Base-by-base conservation (phyloP, 306 rosid species). In the Castanopsis chinensis region DNA sequence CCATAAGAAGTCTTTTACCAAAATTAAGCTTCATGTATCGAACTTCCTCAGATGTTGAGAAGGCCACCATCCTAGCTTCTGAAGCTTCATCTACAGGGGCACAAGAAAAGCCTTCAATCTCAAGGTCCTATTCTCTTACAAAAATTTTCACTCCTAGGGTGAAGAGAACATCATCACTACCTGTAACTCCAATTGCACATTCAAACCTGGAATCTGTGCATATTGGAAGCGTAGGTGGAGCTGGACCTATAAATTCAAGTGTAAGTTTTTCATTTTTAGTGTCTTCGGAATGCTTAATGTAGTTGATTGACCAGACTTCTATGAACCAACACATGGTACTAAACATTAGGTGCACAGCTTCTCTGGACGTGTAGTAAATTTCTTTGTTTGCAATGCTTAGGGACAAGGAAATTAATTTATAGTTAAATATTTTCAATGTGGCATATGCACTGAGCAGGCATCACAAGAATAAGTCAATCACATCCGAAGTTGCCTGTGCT, bases 111-210 rank as follows among this genome's bases (percentile, higher is more conserved):
- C 71, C 88, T 85, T 65, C 89, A 33, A 89, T 89, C 45, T 64
- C 90, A n/a, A 89, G 92, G 81, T 89, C 99, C 65, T 79, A 90
- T 79, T 95, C 99, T 23, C 82, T 93, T 23, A 81, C 89, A 12
- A 95, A 88, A 74, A 85, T 95, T 5, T 93, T 95, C 75, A 86
- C 91, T 1, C 89, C 97, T 52, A 86, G 85, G 88, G 88, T 90
- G 76, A 91, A 91, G 80, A 86, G 95, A 74, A 88, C 99, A 1
- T 90, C 98, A 19, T 96, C 99, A 8, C 89, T 96, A 15, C 99
- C 99, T 1, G 97, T 87, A 4, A 92, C 92, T 84, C 96, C 92
- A 83, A 27, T 91, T 76, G 88, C 80, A 45, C 88, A 76, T 71
- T 81, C 84, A 54, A 86, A 82, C 71, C 72, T 80, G 1, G 98